Conservation (phyloP, 108 stramenopile species). For the Fistulifera pelliculosa region DNA sequence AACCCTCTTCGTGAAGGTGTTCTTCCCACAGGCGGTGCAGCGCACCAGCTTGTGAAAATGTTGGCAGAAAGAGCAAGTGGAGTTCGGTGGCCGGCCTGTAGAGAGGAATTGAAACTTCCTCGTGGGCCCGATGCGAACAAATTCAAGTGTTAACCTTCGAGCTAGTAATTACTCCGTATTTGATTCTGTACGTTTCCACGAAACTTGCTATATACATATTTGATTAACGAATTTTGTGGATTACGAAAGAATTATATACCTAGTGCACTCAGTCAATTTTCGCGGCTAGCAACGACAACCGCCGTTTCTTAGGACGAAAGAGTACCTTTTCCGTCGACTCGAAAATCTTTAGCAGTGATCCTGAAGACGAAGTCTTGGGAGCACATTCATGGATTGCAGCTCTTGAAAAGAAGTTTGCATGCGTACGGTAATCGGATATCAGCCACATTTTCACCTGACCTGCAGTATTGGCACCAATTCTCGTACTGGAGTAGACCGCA, state of each 20-base stretch:
- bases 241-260: too few species aligned
- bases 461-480: conserved; percentile 96
- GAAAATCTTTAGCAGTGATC: conserved; percentile 18
- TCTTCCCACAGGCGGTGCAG: conserved; percentile 29
- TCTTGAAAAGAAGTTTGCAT: conserved; percentile 99
- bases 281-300: too few species aligned
- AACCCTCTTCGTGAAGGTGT: conserved; percentile 22
- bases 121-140: background rate
- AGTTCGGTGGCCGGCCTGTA: conserved; percentile 22
- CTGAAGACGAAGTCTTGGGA: conserved; percentile 70
- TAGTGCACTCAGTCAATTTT: too few species aligned
- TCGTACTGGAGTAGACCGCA: conserved; percentile 93
- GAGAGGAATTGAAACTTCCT: conserved; percentile 7
- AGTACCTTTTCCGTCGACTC: too few species aligned
- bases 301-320: too few species aligned
- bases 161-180: too few species aligned
- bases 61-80: conserved; percentile 28
- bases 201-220: too few species aligned
- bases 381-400: conserved; percentile 94
- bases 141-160: background rate
- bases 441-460: conserved; percentile 85
- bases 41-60: conserved; percentile 19
- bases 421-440: conserved; percentile 96
- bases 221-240: too few species aligned
- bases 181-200: too few species aligned